Conservation (phyloP, 768 basidiomycete genomes). For the Glaciozyma antarctica region DNA sequence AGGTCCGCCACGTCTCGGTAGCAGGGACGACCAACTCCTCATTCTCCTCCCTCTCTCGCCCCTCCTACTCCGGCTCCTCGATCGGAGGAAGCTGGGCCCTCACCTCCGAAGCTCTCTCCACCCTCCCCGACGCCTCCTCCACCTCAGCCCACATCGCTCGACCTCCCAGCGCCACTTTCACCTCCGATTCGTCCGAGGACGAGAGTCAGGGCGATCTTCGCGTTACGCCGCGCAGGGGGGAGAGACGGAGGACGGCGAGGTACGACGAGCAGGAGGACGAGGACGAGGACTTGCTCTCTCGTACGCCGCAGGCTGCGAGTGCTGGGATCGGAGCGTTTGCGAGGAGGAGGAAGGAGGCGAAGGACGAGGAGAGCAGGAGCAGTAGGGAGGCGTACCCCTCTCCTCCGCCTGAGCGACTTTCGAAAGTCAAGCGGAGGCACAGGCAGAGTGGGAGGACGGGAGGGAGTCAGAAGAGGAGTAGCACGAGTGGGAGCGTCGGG, state of each 20-base stretch:
- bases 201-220: not conserved
- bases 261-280: constrained; percentile 5
- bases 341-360: not conserved
- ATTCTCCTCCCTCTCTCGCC: not conserved
- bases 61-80: not conserved
- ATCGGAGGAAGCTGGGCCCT: constrained; percentile 6
- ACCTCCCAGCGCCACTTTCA: not conserved
- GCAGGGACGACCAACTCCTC: not conserved
- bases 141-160: not conserved
- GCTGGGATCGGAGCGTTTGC: not conserved
- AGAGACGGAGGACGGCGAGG: not conserved
- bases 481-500: not conserved
- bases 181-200: constrained; percentile 6
- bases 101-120: constrained; percentile 10
- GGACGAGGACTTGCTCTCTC: not conserved
- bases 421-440: constrained; percentile 1
- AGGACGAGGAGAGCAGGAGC: not conserved
- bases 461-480: not conserved
- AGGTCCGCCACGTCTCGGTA: too few species aligned
- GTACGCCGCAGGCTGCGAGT: not conserved
- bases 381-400: not conserved
- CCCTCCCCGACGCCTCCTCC: not conserved
- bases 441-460: not conserved
- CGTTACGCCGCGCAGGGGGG: not conserved
- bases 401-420: not conserved